These are phyloP conservation scores for Saturnispora silvae DNA, from an alignment of 805 yeast species.

Conservation along the genomic window DNA sequence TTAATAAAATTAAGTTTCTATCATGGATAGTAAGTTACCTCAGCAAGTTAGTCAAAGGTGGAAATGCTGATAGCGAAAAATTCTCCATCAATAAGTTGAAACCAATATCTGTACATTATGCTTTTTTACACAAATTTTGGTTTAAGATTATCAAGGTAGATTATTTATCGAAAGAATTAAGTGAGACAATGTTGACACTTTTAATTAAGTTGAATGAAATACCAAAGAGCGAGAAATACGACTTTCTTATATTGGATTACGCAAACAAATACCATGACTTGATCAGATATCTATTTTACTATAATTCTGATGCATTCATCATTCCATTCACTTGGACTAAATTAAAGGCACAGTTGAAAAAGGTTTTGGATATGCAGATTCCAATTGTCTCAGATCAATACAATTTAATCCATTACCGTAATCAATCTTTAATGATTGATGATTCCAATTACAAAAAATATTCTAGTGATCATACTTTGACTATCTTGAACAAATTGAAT, in stretches of 20 bases:
- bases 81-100: conserved; percentile 16
- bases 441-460: conserved; percentile 13
- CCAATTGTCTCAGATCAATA: conserved; percentile 35
- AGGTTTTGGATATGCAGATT: conserved; percentile 26
- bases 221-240: conserved; percentile 12
- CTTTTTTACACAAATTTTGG: conserved; percentile 65
- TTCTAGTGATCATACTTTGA: conserved; percentile 13
- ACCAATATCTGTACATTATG: conserved; percentile 26
- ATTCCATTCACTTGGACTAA: conserved; percentile 54
- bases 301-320: conserved; percentile 49
- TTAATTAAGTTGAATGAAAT: conserved; percentile 16
- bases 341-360: conserved; percentile 38
- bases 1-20: conserved; percentile 53
- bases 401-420: conserved; percentile 52
- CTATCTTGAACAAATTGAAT: conserved; percentile 22
- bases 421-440: conserved; percentile 59
- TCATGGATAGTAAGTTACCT: conserved; percentile 53
- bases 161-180: conserved; percentile 50
- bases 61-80: background rate
- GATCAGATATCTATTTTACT: conserved; percentile 34
- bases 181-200: conserved; percentile 41
- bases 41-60: conserved; percentile 15
- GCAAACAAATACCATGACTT: conserved; percentile 23
- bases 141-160: conserved; percentile 45
- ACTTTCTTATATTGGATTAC: conserved; percentile 15